Evolutionary conservation across 306 rosid species (phyloP).

Genomic region (Styphnolobium japonicum): DNA sequence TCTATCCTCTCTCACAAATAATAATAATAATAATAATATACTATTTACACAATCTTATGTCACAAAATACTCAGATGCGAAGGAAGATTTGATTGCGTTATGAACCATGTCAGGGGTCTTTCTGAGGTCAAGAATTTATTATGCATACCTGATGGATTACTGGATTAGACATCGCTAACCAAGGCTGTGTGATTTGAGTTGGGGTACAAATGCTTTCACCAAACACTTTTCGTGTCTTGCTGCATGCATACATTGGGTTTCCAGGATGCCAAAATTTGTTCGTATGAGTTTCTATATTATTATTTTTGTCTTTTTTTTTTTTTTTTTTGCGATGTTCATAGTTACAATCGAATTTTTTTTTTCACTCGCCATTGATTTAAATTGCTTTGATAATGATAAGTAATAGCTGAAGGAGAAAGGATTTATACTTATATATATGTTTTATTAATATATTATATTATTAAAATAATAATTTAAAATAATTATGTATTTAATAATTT

Average conservation of each 20-base stretch:
- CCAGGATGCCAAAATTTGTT: not conserved
- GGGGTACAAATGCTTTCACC: not conserved
- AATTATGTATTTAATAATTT: no score
- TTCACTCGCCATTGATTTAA: no score
- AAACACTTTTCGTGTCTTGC: not conserved
- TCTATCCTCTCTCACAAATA: not conserved
- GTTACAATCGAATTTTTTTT: not conserved
- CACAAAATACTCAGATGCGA: not conserved
- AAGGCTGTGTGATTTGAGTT: not conserved
- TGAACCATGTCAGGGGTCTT: conserved; percentile 10
- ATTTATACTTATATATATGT: no score
- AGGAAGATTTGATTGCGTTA: conserved; percentile 28
- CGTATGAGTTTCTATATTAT: not conserved
- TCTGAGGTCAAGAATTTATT: conserved; percentile 19
- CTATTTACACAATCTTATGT: not conserved
- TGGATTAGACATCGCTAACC: conserved; percentile 17
- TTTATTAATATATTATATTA: no score
- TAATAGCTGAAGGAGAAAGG: no score
- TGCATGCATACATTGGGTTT: not conserved
- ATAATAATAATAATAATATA: no score
- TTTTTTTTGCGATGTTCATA: not conserved
- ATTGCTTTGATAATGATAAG: no score
- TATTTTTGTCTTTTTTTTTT: not conserved
- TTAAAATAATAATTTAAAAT: no score
- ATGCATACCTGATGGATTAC: conserved; percentile 19